Base-by-base conservation (phyloP, 495 filamentous ascomycete species). In the Echria macrotheca region DNA sequence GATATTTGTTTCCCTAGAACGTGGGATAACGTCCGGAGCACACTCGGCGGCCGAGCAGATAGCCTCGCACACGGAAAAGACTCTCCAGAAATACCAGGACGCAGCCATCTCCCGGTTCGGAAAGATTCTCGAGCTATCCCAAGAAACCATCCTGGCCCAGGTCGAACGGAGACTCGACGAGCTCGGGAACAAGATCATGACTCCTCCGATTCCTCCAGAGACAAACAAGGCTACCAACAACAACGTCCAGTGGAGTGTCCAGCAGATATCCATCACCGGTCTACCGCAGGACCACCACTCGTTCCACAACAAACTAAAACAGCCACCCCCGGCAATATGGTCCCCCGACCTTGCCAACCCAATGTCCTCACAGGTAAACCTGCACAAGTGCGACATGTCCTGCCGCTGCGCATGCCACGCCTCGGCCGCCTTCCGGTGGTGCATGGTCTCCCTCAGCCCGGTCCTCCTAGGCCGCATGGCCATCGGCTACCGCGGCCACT, bases 361-460 rank as follows among this genome's bases (percentile, higher is more conserved):
- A n/a, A n/a, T n/a, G n/a, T n/a, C n/a, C n/a, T n/a, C n/a, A n/a
- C n/a, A 17, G 14, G 35, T 11, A 17, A 14, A 6, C 5, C n/a
- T n/a, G n/a, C n/a, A n/a, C n/a, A n/a, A n/a, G n/a, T 50, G 39
- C 28, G 38, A 35, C 5, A 25, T 15, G 7, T 17, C 15, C 17
- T 50, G 47, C 14, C 40, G 10, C 3, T 44, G 40, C 22, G 19
- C 40, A 21, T 51, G 49, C 32, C 49, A 51, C 32, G 21, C 21
- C 0, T 14, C 31, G 10, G 31, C n/a, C 31, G 29, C 25, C 29
- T 44, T n/a, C 40, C 15, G 2, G 7, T 51, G 29, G 32, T 26
- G 12, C 6, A 44, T 51, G 31, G 31, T 32, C 8, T 29, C 49
- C 0, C 31, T 44, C 19, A 19, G 23, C 10, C 7, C 49, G 0